phyloP scores from a whole-genome alignment of 2,329 filamentous ascomycete species.

The Xylariaceae sp. region DNA sequence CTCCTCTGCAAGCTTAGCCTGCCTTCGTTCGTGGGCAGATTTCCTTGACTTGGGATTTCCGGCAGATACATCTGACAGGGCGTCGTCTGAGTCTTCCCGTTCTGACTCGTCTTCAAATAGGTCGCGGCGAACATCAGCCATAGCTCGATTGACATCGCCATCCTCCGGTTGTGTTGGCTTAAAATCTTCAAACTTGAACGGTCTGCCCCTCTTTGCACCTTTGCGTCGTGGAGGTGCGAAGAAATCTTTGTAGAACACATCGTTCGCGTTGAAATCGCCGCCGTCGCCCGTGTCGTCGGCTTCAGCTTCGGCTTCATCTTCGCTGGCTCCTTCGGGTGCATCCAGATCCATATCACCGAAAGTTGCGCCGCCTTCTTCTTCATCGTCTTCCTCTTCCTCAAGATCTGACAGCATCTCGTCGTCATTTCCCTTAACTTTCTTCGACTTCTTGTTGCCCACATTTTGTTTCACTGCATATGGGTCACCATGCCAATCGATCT shows the following conservation, averaged over 20 bases:
- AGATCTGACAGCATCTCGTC: constrained; percentile 34
- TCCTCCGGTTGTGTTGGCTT: constrained; percentile 45
- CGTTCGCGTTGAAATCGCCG: constrained; percentile 67
- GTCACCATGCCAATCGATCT: constrained; percentile 82
- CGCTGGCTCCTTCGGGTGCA: constrained; percentile 64
- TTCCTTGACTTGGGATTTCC: constrained; percentile 68
- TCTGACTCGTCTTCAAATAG: constrained; percentile 79
- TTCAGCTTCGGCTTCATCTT: constrained; percentile 60
- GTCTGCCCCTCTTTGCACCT: constrained; percentile 50
- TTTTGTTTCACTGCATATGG: constrained; percentile 48
- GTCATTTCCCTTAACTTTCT: constrained; percentile 35
- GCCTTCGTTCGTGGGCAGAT: constrained; percentile 81
- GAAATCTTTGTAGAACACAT: constrained; percentile 88
- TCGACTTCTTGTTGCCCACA: constrained; percentile 24
- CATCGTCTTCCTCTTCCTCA: constrained; percentile 63
- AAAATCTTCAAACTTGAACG: constrained; percentile 35
- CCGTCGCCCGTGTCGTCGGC: constrained; percentile 54
- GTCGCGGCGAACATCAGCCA: constrained; percentile 82
- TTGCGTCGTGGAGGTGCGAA: constrained; percentile 82
- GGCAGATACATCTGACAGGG: constrained; percentile 61
- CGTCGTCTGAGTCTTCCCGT: constrained; percentile 59
- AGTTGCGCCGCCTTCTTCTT: constrained; percentile 74
- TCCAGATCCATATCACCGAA: constrained; percentile 77
- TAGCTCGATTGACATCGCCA: constrained; percentile 73
- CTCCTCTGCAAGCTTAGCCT: constrained; percentile 81